phyloP scores from a whole-genome alignment of 2,329 filamentous ascomycete genomes.

The Pseudogymnoascus sp. region DNA sequence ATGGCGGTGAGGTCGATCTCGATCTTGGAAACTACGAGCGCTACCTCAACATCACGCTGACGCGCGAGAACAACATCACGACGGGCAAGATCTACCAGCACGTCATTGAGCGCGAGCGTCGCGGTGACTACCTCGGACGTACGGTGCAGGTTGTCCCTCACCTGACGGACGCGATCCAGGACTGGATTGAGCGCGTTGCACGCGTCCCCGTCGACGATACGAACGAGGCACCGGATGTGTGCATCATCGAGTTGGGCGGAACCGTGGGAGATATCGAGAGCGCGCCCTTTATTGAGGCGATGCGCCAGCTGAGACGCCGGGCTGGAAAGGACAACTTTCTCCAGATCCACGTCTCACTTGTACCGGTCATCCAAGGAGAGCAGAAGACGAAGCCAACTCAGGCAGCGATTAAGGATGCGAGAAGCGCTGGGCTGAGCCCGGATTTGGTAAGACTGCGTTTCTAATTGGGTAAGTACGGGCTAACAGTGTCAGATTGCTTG shows the following conservation, averaged over 20 bases:
- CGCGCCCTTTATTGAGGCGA: slow-evolving; percentile 78
- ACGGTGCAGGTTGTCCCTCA: slow-evolving; percentile 91
- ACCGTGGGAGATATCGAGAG: slow-evolving; percentile 77
- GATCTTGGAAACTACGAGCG: slow-evolving; percentile 71
- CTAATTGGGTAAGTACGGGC: slow-evolving; percentile 9
- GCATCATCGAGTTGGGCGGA: slow-evolving; percentile 62
- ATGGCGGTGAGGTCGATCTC: slow-evolving; percentile 70
- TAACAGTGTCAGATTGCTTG: slow-evolving; percentile 65
- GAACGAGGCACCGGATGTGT: slow-evolving; percentile 76
- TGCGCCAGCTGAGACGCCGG: slow-evolving; percentile 67
- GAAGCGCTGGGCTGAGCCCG: slow-evolving; percentile 60
- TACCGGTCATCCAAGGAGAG: slow-evolving; percentile 62
- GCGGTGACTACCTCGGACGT: slow-evolving; percentile 75
- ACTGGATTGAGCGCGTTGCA: slow-evolving; percentile 84
- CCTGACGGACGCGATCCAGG: slow-evolving; percentile 82
- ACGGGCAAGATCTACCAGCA: slow-evolving; percentile 93
- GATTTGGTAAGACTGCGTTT: slow-evolving; percentile 47
- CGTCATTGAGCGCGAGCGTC: slow-evolving; percentile 65
- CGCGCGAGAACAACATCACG: slow-evolving; percentile 88
- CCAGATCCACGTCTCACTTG: slow-evolving; percentile 81
- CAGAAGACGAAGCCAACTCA: slow-evolving; percentile 98
- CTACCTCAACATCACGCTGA: slow-evolving; percentile 76
- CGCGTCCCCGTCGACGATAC: slow-evolving; percentile 81
- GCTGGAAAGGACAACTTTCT: slow-evolving; percentile 73
- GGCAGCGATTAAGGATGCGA: slow-evolving; percentile 74